Percentiles rank a stretch among this genome's conserved stretches.
Evolutionary conservation across 768 basidiomycete species (phyloP).

Genomic region (Serpula lacrymans): DNA sequence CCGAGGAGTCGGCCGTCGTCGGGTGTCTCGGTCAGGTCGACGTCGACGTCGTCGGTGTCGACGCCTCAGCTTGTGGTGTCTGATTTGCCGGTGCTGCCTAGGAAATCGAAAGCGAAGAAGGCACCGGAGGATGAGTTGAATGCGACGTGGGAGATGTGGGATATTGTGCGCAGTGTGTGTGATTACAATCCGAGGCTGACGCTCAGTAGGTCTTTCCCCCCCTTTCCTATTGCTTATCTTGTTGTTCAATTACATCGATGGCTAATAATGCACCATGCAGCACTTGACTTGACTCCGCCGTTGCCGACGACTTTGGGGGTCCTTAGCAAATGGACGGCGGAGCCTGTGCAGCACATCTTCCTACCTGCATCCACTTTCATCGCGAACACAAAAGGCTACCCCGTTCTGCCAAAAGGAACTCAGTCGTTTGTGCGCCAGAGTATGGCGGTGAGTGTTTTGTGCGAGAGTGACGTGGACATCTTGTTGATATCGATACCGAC

Average conservation of each 20-base stretch:
- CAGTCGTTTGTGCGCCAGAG: constrained; percentile 88
- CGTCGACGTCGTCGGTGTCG: constrained; percentile 13
- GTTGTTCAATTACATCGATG: no score
- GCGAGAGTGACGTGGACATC: constrained; percentile 6
- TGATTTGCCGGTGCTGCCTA: constrained; percentile 20
- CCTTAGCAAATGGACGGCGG: constrained; percentile 86
- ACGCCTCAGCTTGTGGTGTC: constrained; percentile 15
- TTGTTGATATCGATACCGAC: constrained; percentile 15
- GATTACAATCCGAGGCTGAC: constrained; percentile 75
- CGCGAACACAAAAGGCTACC: constrained; percentile 94
- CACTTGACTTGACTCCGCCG: constrained; percentile 87
- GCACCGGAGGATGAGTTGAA: constrained; percentile 58
- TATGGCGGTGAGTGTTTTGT: constrained; percentile 63
- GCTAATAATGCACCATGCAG: constrained; percentile 39
- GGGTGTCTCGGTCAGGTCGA: constrained; percentile 24
- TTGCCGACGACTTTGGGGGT: constrained; percentile 76
- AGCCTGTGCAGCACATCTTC: constrained; percentile 86
- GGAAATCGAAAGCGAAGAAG: constrained; percentile 24
- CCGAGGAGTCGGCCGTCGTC: constrained; percentile 19
- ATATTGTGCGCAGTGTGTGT: constrained; percentile 86
- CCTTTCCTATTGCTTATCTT: constrained; percentile 4
- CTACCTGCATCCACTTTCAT: constrained; percentile 91
- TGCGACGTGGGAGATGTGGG: constrained; percentile 98
- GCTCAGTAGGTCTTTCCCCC: constrained; percentile 47
- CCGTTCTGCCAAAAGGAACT: constrained; percentile 90